Conservation (phyloP, 495 filamentous ascomycete genomes). For the Lineolata rhizophorae region DNA sequence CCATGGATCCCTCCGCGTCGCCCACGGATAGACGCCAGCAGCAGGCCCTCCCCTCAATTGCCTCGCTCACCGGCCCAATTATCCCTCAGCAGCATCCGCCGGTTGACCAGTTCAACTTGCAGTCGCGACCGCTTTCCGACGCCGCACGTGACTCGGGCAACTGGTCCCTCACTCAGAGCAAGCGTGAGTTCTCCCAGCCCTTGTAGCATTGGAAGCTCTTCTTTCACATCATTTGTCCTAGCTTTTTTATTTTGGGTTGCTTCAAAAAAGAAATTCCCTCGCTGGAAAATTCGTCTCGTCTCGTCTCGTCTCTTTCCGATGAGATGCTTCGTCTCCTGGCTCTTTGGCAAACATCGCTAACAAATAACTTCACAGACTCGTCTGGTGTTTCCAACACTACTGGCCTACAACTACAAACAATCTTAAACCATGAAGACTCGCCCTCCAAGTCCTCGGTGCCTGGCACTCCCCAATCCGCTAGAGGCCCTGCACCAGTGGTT, state of each 20-base stretch:
- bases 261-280: conserved; percentile 1
- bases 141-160: conserved; percentile 14
- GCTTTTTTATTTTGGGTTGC: not conserved
- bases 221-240: not conserved
- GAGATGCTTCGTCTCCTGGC: not conserved
- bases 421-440: conserved; percentile 21
- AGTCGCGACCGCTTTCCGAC: conserved; percentile 8
- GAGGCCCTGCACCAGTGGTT: conserved; percentile 9
- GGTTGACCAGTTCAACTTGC: conserved; percentile 9
- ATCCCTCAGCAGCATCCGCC: conserved; percentile 5
- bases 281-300: not conserved
- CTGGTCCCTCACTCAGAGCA: conserved; percentile 15
- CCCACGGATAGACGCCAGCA: too few relatives aligned
- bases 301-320: not conserved
- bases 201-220: not conserved
- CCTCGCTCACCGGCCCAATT: conserved; percentile 10
- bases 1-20: too few relatives aligned
- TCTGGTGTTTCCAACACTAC: conserved; percentile 16
- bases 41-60: conserved; percentile 12
- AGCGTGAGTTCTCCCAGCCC: conserved; percentile 9
- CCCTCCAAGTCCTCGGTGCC: conserved; percentile 16
- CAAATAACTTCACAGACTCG: conserved; percentile 13
- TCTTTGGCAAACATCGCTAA: not conserved
- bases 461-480: conserved; percentile 17
- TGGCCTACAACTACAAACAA: conserved; percentile 18